Evolutionary conservation across 2,329 filamentous ascomycete species (phyloP), one percentile per base, ranked within the genome.

Genomic region (Aureobasidium sp.): DNA sequence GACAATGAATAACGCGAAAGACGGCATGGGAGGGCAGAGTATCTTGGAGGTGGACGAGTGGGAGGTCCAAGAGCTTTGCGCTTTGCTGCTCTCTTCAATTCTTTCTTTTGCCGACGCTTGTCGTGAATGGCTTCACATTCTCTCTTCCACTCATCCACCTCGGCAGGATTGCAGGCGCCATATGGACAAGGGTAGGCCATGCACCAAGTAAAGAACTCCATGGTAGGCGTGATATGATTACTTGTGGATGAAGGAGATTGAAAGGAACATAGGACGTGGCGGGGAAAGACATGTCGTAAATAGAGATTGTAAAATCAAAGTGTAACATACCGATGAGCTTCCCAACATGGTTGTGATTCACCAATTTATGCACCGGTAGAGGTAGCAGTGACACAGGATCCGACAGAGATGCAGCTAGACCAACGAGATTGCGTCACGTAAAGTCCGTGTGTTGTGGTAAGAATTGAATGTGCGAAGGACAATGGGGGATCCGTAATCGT

Each of bases 111-210:
- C 13, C 49, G 37, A 37, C 58, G 58, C 48, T 53, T 47, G 4
- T 61, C 59, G 9, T 37, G 41, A 30, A 55, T 55, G n/a, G 51
- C 51, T 50, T 30, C 21, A 45, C 55, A 41, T 29, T 51, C 50
- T 41, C 21, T 37, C 25, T 48, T 48, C 47, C 45, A 59, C 29
- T 53, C 55, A 16, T 62, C 47, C 14, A 59, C 55, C 42, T 49
- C 55, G 14, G 32, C 37, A 59, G 47, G 53, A 21, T 25, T 55
- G 30, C 34, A 48, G 32, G 62, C 49, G 29, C 61, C 60, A 57
- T 64, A 64, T 27, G 62, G 62, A 32, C 62, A 64, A 16, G 60
- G 59, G 47, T 64, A 64, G 42, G 54, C 55, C 62, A 64, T 62
- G 50, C 62, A 64, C 21, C 34, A 53, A 27, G 13, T 41, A 41